A percentile compares a stretch with the other conserved stretches of the same genome.
These are phyloP conservation scores for Cryptosporidium ryanae DNA, from an alignment of 169 alveolate species.

Conservation along the genomic window DNA sequence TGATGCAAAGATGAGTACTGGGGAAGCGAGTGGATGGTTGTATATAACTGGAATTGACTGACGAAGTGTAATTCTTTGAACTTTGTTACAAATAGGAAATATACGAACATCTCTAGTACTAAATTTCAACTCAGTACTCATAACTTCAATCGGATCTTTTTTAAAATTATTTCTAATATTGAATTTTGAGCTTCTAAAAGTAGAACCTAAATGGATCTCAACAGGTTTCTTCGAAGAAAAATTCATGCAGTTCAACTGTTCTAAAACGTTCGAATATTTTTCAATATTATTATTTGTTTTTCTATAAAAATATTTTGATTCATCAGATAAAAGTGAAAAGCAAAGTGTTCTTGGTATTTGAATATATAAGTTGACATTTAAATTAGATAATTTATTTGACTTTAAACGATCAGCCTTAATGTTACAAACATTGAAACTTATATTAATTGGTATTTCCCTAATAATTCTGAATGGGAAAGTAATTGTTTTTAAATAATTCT, in stretches of 20 bases:
- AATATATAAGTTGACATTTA: background rate
- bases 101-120: conserved; percentile 25
- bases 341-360: conserved; percentile 41
- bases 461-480: conserved; percentile 21
- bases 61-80: conserved; percentile 11
- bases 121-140: background rate
- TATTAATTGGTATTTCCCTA: conserved; percentile 21
- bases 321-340: background rate
- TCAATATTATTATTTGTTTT: background rate
- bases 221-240: background rate
- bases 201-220: background rate
- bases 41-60: background rate
- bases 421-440: conserved; percentile 26
- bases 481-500: background rate
- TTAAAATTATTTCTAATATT: background rate
- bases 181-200: background rate
- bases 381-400: background rate
- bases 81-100: conserved; percentile 14
- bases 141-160: background rate
- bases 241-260: conserved; percentile 12
- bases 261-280: background rate
- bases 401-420: background rate
- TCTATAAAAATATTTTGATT: too few species aligned
- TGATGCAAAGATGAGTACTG: conserved; percentile 6
- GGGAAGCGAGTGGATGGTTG: conserved; percentile 37